Evolutionary conservation across 139 green algal species (phyloP), one percentile per base, ranked within the genome.

Genomic region (Chlamydomonas sp.): DNA sequence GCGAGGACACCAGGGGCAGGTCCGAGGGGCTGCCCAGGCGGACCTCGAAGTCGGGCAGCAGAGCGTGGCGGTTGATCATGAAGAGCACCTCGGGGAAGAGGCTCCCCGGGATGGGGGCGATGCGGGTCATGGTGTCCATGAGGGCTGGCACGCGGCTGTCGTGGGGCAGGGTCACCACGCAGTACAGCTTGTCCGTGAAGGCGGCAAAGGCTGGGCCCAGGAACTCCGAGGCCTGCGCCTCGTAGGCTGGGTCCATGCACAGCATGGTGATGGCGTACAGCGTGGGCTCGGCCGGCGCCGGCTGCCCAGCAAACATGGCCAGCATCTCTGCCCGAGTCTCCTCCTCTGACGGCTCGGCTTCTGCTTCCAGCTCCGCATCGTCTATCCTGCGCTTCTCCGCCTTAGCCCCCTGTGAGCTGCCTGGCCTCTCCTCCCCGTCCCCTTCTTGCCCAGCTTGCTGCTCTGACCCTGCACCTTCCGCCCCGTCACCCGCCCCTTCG

Each of bases 191-290:
- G 85, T 83, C 69, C 0, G 82, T 5, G 64, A 93, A 94, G 15
- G 84, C 86, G 0, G 89, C 87, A 81, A 94, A 94, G 15, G 91
- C 89, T 62, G 84, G 63, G 3, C 62, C 63, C 57, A 92, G 72
- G 79, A 92, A 88, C 84, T 92, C 89, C 9, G 60, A 14, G 0
- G 86, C 78, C 78, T 95, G 89, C 3, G 67, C 60, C 78, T 95
- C 92, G 60, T 84, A 94, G 78, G 72, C 88, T 5, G 84, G 73
- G 61, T 93, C 84, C 75, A 96, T 89, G 88, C 94, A 96, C 63
- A 95, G 81, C 94, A 97, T 95, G 16, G 93, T 95, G 31, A 97
- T 84, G 5, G 94, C 93, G 78, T 95, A 85, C 62, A 90, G 61
- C 68, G 78, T 92, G 74, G 88, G 85, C 3, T 83, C 77, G 74